Base-by-base conservation (phyloP, 306 rosid species). In the Vicia sativa region DNA sequence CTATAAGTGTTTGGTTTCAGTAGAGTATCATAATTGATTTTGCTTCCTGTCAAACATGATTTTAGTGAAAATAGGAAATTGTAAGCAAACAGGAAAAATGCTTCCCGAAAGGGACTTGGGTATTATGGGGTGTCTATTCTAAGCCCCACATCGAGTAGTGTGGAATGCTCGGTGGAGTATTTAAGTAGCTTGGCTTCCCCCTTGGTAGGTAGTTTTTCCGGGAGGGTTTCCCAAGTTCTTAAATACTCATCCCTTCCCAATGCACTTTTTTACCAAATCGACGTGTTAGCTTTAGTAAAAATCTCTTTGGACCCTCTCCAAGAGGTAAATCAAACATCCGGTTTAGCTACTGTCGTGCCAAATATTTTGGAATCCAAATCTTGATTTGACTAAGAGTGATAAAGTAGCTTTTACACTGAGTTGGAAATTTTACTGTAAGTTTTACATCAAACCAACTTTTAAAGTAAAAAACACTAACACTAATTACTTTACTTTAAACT, bases 301-400 rank as follows among this genome's bases (percentile, higher is more conserved):
- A 29, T 28, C 21, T n/a, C 11, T 1, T 31, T 31, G 12, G 43
- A 31, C 7, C 63, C 13, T 57, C 63, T 57, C 23, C 21, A 9
- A 57, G 15, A 10, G 13, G 9, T n/a, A 16, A 35, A 60, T 39
- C 29, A 35, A 60, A 16, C 46, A 35, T 3, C 43, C 28, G 9
- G 45, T 59, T 58, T 34, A 35, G 65, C 19, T 35, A 59, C 45
- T 34, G 29, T 59, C 44, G 15, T 59, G 65, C 45, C 39, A 59
- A 53, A 59, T 34, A 59, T 34, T 59, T 59, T 59, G 43, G 43
- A 38, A 9, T 59, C 26, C 14, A 59, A 15, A 59, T 59, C 18
- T 29, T 10, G 65, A 59, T 34, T 35, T 16, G 26, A 5, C 45
- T 34, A 35, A n/a, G 38, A 57, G 43, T 58, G 64, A 58, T 58